Base-by-base conservation (phyloP, 768 basidiomycete species). In the Agrocybe praecox region DNA sequence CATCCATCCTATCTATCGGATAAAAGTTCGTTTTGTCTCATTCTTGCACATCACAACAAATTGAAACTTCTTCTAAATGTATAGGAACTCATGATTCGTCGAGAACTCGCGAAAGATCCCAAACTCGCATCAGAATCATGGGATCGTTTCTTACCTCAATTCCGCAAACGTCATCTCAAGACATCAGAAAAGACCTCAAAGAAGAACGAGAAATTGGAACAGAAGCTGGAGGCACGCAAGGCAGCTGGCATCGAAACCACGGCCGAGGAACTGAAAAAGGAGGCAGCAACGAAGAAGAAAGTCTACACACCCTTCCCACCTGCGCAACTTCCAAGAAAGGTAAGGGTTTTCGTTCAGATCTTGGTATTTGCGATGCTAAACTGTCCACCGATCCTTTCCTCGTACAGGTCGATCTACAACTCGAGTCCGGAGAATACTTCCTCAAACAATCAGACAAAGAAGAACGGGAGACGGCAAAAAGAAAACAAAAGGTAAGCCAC, bases 241-340 rank as follows among this genome's bases (percentile, higher is more conserved):
- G 85, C 82, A 48, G 90, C 87, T n/a, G 89, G 88, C 4, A 65
- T 89, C 19, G 79, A 80, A 15, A 69, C 68, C 2, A 65, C 65
- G 6, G 65, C 52, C 17, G 69, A 67, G 46, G 68, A 68, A 48
- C 76, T n/a, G 65, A 71, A 49, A 61, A 56, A 62, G 56, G 67
- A 75, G 59, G 76, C 78, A 51, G 74, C 80, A 64, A 77, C 76
- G 19, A 80, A 84, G 64, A 96, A 96, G 85, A 96, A 96, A 71
- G 80, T 87, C 15, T 98, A 98, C 73, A 98, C 97, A n/a, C 97
- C 97, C 1, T 99, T 98, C 85, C 97, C 97, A 34, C 97, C 97
- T 29, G 78, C 96, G 8, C 97, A 98, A 68, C 81, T 85, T 56
- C 96, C 96, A 34, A 87, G 94, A 64, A 98, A 98, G 82, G 92